A percentile compares a stretch with the other conserved stretches of the same genome.
These are phyloP conservation scores for Meripilus lineatus DNA, from an alignment of 1,284 basidiomycete species.

Conservation along the genomic window DNA sequence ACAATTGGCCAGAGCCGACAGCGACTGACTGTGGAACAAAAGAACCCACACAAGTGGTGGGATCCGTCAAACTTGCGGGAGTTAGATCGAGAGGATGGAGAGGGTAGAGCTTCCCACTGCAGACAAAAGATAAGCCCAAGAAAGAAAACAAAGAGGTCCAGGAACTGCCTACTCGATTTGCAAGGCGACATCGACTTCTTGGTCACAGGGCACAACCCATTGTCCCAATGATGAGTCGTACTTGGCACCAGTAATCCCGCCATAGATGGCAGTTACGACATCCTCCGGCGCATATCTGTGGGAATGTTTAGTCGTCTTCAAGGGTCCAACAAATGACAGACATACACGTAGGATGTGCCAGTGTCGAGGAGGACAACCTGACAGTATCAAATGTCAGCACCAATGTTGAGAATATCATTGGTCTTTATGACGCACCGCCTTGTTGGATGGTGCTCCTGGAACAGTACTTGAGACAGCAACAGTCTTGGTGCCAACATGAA, in stretches of 20 bases:
- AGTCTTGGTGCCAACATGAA: slow-evolving; percentile 51
- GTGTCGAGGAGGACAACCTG: slow-evolving; percentile 62
- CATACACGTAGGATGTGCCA: slow-evolving; percentile 75
- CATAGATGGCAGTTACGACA: slow-evolving; percentile 63
- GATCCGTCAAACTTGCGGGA: slow-evolving; percentile 39
- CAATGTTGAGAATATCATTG: not conserved
- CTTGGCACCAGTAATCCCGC: slow-evolving; percentile 50
- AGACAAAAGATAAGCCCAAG: not conserved
- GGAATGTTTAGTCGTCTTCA: slow-evolving; percentile 9
- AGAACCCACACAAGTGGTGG: slow-evolving; percentile 58
- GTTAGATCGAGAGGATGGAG: slow-evolving; percentile 73
- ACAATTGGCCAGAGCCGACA: slow-evolving; percentile 61
- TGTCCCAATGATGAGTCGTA: slow-evolving; percentile 46
- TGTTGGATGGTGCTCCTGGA: slow-evolving; percentile 52
- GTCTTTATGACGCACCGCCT: slow-evolving; percentile 42
- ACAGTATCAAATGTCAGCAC: not conserved
- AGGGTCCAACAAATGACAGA: slow-evolving; percentile 9
- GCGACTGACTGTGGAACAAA: slow-evolving; percentile 59
- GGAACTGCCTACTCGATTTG: slow-evolving; percentile 56
- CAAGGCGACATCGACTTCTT: slow-evolving; percentile 70
- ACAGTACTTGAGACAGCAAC: slow-evolving; percentile 51
- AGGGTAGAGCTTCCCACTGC: slow-evolving; percentile 62
- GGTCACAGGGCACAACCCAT: slow-evolving; percentile 67
- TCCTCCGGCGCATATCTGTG: slow-evolving; percentile 58
- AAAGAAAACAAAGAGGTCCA: not conserved